These are phyloP conservation scores for Epicoccum sorghinum DNA, from an alignment of 2,329 filamentous ascomycete genomes.

Conservation along the genomic window DNA sequence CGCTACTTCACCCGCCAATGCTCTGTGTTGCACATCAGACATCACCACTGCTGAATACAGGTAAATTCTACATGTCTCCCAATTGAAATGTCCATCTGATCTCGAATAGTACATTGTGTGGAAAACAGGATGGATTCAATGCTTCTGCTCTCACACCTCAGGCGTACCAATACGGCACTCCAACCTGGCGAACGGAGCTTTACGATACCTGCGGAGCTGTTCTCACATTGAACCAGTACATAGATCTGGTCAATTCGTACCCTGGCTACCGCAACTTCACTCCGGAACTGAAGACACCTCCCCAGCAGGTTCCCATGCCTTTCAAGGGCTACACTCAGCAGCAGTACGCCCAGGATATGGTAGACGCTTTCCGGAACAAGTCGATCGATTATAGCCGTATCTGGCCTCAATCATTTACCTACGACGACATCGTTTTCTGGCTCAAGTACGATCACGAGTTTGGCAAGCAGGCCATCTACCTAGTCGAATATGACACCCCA, in stretches of 20 bases:
- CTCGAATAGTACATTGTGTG: constrained; percentile 16
- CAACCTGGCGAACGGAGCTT: constrained; percentile 66
- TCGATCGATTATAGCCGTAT: constrained; percentile 45
- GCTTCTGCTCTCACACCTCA: constrained; percentile 61
- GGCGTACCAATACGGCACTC: constrained; percentile 63
- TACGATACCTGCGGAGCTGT: constrained; percentile 66
- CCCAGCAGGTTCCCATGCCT: constrained; percentile 66
- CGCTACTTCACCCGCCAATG: constrained; percentile 20
- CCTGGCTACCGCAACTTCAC: constrained; percentile 65
- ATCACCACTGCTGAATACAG: constrained; percentile 26
- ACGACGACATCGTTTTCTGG: constrained; percentile 69
- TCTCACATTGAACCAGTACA: constrained; percentile 64
- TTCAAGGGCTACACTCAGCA: constrained; percentile 69
- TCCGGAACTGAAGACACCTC: constrained; percentile 67
- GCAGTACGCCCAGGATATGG: constrained; percentile 66
- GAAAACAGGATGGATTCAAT: constrained; percentile 59
- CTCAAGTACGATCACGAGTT: constrained; percentile 65
- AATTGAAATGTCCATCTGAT: no score
- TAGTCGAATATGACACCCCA: constrained; percentile 62
- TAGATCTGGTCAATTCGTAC: constrained; percentile 59
- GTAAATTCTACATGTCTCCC: no score
- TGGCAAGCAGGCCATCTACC: constrained; percentile 65
- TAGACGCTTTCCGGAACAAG: constrained; percentile 46
- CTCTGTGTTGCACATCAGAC: constrained; percentile 27
- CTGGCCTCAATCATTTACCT: constrained; percentile 66